Evolutionary conservation across 192 early-diverging fungal species (phyloP).

Genomic region (Backusella australiensis): DNA sequence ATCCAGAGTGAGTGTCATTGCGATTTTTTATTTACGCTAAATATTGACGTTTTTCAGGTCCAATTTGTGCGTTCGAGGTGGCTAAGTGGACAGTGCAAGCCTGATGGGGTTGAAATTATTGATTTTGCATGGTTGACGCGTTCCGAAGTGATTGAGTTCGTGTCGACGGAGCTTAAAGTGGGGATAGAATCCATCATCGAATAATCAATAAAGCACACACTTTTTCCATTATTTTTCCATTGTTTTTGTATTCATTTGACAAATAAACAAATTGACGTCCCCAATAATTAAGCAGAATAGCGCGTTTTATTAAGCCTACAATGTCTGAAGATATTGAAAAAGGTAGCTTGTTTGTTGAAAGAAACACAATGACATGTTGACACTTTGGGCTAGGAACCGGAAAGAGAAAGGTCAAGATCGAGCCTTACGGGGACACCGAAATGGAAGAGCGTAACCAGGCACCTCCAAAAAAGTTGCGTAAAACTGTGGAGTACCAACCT

Average conservation of each 20-base stretch:
- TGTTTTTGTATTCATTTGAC: neutral
- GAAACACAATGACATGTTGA: neutral
- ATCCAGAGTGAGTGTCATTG: constrained; percentile 8
- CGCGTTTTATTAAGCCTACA: neutral
- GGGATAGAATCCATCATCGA: constrained; percentile 54
- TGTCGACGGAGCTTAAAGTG: constrained; percentile 44
- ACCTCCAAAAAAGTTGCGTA: neutral
- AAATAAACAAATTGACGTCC: neutral
- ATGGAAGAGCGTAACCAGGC: neutral
- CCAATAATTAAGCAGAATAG: neutral
- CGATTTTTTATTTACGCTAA: neutral
- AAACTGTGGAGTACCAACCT: neutral
- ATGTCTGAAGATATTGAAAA: neutral
- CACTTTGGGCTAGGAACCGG: neutral
- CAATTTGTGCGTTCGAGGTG: constrained; percentile 54
- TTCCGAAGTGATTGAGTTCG: constrained; percentile 58
- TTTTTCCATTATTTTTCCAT: neutral
- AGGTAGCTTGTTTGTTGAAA: neutral
- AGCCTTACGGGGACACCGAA: neutral
- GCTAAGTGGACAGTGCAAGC: constrained; percentile 67
- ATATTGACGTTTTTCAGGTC: neutral
- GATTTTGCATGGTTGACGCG: constrained; percentile 79
- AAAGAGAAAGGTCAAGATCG: neutral
- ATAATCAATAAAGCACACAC: constrained; percentile 32
- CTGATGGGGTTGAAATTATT: constrained; percentile 53